Conservation (phyloP, 345 rosid species). For the Eucalyptus virginea region DNA sequence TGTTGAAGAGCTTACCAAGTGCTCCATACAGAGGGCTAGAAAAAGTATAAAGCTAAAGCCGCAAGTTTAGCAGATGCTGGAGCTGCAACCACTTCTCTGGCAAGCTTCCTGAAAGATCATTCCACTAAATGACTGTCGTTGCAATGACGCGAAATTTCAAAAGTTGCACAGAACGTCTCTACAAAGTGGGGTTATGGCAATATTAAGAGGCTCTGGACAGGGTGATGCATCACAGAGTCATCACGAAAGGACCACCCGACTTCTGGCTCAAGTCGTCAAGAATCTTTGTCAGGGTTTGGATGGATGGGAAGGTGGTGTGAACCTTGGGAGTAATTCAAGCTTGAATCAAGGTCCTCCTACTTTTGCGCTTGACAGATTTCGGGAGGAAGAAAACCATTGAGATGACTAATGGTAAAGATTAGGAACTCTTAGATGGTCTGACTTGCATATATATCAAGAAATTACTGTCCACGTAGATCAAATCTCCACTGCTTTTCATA, state of each 20-base stretch:
- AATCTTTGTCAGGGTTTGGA: not conserved
- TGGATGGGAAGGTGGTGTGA: not conserved
- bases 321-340: not conserved
- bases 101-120: constrained; percentile 7
- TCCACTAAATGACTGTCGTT: not conserved
- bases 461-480: not conserved
- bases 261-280: not conserved
- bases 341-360: constrained; percentile 9
- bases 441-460: not conserved
- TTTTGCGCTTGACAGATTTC: not conserved
- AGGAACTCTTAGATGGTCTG: constrained; percentile 2
- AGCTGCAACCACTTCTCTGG: constrained; percentile 1
- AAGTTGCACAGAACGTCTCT: not conserved
- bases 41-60: not conserved
- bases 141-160: constrained; percentile 5
- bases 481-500: not conserved
- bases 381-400: not conserved
- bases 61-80: not conserved
- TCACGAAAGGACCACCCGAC: not conserved
- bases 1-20: constrained; percentile 4
- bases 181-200: not conserved
- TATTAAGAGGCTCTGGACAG: not conserved
- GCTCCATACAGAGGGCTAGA: not conserved
- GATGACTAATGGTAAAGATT: constrained; percentile 7
- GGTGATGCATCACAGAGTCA: not conserved